Conservation (phyloP, 2,329 filamentous ascomycete genomes). For the Apiospora malaysiana region DNA sequence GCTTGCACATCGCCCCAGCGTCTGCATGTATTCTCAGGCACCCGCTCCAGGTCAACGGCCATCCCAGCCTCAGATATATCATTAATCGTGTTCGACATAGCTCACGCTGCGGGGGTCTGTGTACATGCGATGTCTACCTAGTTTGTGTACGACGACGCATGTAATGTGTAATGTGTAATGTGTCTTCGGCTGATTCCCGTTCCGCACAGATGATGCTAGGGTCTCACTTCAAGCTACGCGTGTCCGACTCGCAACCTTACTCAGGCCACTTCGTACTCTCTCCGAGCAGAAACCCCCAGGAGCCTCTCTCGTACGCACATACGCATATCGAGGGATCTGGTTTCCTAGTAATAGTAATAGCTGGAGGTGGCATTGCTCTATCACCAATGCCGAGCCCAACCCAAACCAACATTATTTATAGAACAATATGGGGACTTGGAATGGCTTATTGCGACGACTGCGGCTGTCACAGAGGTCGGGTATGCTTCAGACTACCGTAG, state of each 20-base stretch:
- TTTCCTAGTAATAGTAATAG: neutral
- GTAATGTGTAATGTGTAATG: neutral
- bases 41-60: neutral
- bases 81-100: neutral
- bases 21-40: neutral
- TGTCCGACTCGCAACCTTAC: neutral
- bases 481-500: no score
- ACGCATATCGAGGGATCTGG: neutral
- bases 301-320: neutral
- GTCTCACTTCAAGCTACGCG: slow-evolving; percentile 3
- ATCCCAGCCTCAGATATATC: neutral
- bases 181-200: neutral
- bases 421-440: neutral
- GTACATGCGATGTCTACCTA: neutral
- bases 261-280: neutral
- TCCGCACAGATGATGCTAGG: slow-evolving; percentile 1
- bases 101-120: neutral
- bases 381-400: neutral
- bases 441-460: neutral
- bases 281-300: neutral
- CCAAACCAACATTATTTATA: neutral
- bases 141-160: neutral
- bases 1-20: neutral
- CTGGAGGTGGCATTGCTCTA: slow-evolving; percentile 1
- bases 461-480: neutral